These are phyloP conservation scores for Chlamydomonas incerta DNA, from an alignment of 139 green algal genomes.

Conservation along the genomic window DNA sequence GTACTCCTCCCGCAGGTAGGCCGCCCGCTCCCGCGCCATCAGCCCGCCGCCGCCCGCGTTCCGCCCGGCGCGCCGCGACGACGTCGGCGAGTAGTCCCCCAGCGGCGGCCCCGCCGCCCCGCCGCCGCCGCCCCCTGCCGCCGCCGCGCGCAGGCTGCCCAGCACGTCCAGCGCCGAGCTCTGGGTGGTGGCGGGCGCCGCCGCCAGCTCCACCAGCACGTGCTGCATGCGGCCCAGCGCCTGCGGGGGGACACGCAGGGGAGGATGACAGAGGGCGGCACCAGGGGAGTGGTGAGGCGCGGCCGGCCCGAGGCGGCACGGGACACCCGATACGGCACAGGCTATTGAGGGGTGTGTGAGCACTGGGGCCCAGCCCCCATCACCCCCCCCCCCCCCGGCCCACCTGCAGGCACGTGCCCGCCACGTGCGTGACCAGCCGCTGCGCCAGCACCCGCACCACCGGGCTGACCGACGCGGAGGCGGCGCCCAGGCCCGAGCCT, in stretches of 20 bases:
- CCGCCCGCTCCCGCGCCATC: slow-evolving; percentile 13
- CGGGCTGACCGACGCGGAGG: background rate
- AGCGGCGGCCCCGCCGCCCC: background rate
- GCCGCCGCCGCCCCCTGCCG: background rate
- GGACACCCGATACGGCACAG: too few relatives aligned
- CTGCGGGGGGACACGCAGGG: background rate
- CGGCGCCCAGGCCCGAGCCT: too few relatives aligned
- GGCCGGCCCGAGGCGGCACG: too few relatives aligned
- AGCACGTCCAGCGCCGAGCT: slow-evolving; percentile 34
- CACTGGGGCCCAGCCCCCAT: background rate
- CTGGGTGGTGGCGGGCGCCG: slow-evolving; percentile 26
- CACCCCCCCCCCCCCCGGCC: background rate
- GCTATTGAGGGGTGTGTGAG: too few relatives aligned
- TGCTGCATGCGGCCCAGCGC: slow-evolving; percentile 11
- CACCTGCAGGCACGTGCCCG: slow-evolving; percentile 29
- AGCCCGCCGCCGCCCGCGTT: background rate
- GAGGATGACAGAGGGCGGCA: too few relatives aligned
- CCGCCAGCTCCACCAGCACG: slow-evolving; percentile 43
- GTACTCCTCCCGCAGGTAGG: slow-evolving; percentile 44
- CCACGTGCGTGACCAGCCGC: slow-evolving; percentile 29
- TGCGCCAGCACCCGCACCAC: slow-evolving; percentile 21
- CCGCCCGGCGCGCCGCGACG: too few relatives aligned
- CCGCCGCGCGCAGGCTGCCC: background rate
- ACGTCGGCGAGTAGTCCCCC: too few relatives aligned
- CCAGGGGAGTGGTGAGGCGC: too few relatives aligned